Evolutionary conservation across 441 rosid species (phyloP), one percentile per base, ranked within the genome.

Genomic region (Biscutella auriculata): DNA sequence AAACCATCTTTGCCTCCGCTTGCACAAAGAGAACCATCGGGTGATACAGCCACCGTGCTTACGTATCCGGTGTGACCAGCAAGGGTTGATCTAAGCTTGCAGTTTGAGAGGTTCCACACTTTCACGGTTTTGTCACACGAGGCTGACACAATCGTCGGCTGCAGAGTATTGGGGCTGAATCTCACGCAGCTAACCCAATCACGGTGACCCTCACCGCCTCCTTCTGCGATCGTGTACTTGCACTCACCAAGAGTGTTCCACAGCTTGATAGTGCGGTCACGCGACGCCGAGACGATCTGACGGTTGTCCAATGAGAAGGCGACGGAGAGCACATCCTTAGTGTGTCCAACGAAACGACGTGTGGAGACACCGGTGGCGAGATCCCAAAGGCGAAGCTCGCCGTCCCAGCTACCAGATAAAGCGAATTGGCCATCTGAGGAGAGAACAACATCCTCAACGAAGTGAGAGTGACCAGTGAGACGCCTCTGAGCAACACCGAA

Each of bases 121-220:
- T 91, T 91, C n/a, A 88, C 96, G 0, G 90, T 83, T 26, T 72
- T 66, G 58, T 88, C 96, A 79, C 98, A 88, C 0, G 95, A 85
- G 0, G 93, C 95, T 0, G 95, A 85, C 4, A 91, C 96, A 19
- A 91, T 91, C 1, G 94, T 88, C 1, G 97, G 98, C 65, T 83
- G 86, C 2, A 42, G 69, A 0, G 75, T 79, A 68, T 76, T 92
- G 3, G 98, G 98, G 58, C 97, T 88, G 67, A 92, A 92, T 9
- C 98, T 77, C 11, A 92, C 98, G 34, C 98, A 92, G 53, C 92
- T 83, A 6, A 88, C 97, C 98, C 98, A 92, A n/a, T 88, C 95
- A 9, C 70, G 35, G 34, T 92, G 98, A n/a, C 84, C 84, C 8
- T 88, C 98, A 0, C 75, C 79, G 6, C 44, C 72, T n/a, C 79